Conservation (phyloP, 129 eudicot genomes). For the Arctium lappa region DNA sequence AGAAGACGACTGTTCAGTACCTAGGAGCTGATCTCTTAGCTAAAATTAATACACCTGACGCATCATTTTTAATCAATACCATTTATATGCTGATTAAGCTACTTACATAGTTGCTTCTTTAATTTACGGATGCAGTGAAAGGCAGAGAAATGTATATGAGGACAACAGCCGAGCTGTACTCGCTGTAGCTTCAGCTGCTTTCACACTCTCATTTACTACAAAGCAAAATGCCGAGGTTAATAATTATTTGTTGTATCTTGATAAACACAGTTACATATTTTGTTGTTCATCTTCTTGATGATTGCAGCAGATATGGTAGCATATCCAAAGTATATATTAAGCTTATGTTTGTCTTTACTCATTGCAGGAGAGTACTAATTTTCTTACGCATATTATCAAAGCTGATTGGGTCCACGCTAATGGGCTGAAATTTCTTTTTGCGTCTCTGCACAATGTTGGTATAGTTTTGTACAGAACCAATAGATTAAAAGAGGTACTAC, state of each 20-base stretch:
- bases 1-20: not conserved
- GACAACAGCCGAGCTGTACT: conserved; percentile 48
- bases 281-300: conserved; percentile 1
- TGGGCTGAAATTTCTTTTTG: conserved; percentile 61
- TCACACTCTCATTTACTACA: conserved; percentile 57
- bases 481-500: conserved; percentile 68
- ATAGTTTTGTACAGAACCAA: conserved; percentile 54
- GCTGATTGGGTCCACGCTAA: conserved; percentile 52
- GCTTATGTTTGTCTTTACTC: conserved; percentile 6
- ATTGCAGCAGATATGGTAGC: not conserved
- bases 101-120: conserved; percentile 6
- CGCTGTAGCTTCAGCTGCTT: conserved; percentile 60
- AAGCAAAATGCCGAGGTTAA: conserved; percentile 51
- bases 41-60: no score
- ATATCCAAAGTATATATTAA: conserved; percentile 6
- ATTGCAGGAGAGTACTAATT: conserved; percentile 52
- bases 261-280: not conserved
- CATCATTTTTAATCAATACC: not conserved
- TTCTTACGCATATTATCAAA: conserved; percentile 50
- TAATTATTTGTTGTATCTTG: not conserved
- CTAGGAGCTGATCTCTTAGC: not conserved
- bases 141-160: conserved; percentile 41
- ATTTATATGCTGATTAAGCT: not conserved
- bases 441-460: conserved; percentile 67
- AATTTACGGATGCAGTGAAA: conserved; percentile 40